These are phyloP conservation scores for Narthecium ossifragum DNA, from an alignment of 106 monocot genomes.

Conservation along the genomic window DNA sequence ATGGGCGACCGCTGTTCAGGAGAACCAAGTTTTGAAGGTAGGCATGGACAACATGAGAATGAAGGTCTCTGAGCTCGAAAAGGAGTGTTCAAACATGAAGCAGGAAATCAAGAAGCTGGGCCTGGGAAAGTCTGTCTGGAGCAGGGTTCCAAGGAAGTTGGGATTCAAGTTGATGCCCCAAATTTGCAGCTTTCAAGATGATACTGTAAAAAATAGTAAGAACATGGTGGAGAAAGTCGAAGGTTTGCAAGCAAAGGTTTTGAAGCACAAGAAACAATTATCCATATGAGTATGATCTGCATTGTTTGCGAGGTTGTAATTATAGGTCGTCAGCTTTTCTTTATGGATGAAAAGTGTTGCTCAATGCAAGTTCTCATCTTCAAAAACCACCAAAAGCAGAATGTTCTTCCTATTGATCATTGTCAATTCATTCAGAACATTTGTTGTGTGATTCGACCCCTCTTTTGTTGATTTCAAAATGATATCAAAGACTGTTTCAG, in stretches of 20 bases:
- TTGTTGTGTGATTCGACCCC: too few species aligned
- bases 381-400: too few species aligned
- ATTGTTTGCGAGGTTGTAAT: background rate
- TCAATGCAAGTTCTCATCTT: too few species aligned
- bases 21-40: slow-evolving; percentile 42
- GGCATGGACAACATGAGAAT: slow-evolving; percentile 44
- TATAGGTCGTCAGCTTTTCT: too few species aligned
- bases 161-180: slow-evolving; percentile 41
- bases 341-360: too few species aligned
- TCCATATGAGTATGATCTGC: background rate
- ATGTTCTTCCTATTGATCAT: too few species aligned
- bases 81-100: slow-evolving; percentile 41
- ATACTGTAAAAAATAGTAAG: slow-evolving; percentile 17
- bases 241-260: background rate
- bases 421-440: too few species aligned
- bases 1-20: slow-evolving; percentile 31
- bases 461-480: too few species aligned
- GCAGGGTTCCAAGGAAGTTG: slow-evolving; percentile 22
- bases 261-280: slow-evolving; percentile 6
- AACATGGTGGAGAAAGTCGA: background rate
- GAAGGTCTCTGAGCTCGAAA: slow-evolving; percentile 38
- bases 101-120: slow-evolving; percentile 38
- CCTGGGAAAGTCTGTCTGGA: slow-evolving; percentile 16
- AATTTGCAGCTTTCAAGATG: slow-evolving; percentile 35
- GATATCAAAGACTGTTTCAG: too few species aligned